Conservation (phyloP, 2,329 filamentous ascomycete genomes). For the Colletotrichum sublineola region DNA sequence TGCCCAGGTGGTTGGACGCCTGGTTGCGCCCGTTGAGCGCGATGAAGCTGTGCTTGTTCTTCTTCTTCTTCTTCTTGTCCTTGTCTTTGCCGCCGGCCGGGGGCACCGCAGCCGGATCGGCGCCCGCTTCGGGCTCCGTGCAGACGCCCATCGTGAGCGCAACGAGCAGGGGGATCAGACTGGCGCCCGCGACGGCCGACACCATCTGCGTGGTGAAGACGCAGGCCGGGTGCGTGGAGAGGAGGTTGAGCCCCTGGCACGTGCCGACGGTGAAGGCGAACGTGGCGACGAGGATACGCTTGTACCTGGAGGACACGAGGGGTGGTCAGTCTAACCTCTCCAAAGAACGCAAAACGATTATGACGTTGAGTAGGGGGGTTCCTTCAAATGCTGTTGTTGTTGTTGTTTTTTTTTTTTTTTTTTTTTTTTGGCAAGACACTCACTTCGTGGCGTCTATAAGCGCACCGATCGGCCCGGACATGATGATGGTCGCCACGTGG, state of each 20-base stretch:
- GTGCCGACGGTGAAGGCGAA: slow-evolving; percentile 31
- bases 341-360: no score
- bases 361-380: no score
- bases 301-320: not conserved
- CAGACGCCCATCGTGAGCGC: slow-evolving; percentile 16
- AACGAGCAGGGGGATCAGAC: slow-evolving; percentile 28
- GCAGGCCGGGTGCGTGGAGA: slow-evolving; percentile 28
- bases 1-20: not conserved
- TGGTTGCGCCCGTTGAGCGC: not conserved
- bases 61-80: not conserved
- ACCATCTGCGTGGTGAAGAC: slow-evolving; percentile 35
- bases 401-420: no score
- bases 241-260: slow-evolving; percentile 30
- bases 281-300: slow-evolving; percentile 26
- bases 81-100: not conserved
- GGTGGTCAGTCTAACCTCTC: not conserved
- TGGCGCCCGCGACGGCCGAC: slow-evolving; percentile 35
- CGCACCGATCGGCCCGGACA: slow-evolving; percentile 31
- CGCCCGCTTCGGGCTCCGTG: not conserved
- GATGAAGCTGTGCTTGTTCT: slow-evolving; percentile 1
- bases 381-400: no score
- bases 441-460: slow-evolving; percentile 36
- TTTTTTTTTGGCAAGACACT: not conserved
- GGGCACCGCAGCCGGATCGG: not conserved
- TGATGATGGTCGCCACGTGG: slow-evolving; percentile 32